These are phyloP conservation scores for Amphirosellinia nigrospora DNA, from an alignment of 495 filamentous ascomycete genomes.

Conservation along the genomic window DNA sequence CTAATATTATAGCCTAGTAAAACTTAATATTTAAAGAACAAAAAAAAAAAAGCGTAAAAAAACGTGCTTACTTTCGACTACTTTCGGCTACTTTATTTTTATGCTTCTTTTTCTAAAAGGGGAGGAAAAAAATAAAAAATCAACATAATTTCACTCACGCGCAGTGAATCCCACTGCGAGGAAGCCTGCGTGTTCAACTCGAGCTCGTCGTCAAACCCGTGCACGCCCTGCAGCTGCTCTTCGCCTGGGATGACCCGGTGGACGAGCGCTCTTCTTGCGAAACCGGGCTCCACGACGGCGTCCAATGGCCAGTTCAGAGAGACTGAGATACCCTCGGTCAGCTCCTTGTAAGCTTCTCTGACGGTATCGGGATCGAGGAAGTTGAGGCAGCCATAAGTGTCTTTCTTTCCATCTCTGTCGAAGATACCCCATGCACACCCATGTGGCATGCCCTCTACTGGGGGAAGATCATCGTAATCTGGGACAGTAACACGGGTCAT, in stretches of 20 bases:
- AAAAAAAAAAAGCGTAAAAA: too few relatives aligned
- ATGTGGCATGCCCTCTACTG: constrained; percentile 5
- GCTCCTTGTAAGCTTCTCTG: constrained; percentile 5
- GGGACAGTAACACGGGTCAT: not conserved
- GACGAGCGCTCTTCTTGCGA: not conserved
- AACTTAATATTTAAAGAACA: too few relatives aligned
- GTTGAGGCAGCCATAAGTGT: not conserved
- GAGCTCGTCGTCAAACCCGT: not conserved
- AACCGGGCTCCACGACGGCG: not conserved
- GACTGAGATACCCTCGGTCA: not conserved
- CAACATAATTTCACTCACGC: too few relatives aligned
- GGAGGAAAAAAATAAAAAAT: too few relatives aligned
- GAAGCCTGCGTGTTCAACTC: constrained; percentile 10
- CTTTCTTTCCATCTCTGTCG: not conserved
- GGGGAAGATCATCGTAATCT: constrained; percentile 6
- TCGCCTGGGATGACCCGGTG: not conserved
- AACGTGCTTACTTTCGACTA: too few relatives aligned
- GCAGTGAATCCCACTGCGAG: constrained; percentile 2
- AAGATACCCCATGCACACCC: constrained; percentile 1
- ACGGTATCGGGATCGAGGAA: not conserved
- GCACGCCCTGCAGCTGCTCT: not conserved
- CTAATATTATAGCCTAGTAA: too few relatives aligned
- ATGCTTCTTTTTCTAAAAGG: too few relatives aligned
- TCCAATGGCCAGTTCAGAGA: constrained; percentile 12
- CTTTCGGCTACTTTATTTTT: too few relatives aligned